A percentile compares a stretch with the other conserved stretches of the same genome.
Evolutionary conservation across 108 stramenopile species (phyloP).

Genomic region (Nannochloropsis gaditana): DNA sequence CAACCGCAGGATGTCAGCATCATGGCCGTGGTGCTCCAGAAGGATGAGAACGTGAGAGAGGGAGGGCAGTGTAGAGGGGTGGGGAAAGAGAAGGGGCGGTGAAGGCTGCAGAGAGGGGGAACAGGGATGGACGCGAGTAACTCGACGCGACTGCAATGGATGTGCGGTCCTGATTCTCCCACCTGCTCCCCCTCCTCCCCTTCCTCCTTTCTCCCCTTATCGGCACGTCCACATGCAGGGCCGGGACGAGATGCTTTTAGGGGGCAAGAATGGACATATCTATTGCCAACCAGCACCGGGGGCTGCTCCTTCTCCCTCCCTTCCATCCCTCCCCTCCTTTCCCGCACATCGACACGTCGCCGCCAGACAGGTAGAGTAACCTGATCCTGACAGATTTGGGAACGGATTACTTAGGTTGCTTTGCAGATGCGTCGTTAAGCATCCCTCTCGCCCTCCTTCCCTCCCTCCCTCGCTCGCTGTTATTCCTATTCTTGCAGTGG

Average conservation of each 20-base stretch:
- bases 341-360: neutral
- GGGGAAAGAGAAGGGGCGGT: neutral
- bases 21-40: neutral
- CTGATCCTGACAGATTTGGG: neutral
- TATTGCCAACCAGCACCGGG: conserved; percentile 18
- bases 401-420: neutral
- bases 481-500: conserved; percentile 2
- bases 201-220: neutral
- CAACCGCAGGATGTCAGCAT: neutral
- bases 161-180: neutral
- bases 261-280: conserved; percentile 24
- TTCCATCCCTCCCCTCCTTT: neutral
- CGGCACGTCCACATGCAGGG: neutral
- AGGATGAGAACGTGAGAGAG: neutral
- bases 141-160: no score
- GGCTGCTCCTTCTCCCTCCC: neutral
- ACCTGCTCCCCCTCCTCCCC: neutral
- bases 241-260: conserved; percentile 20
- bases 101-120: neutral
- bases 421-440: no score
- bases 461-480: conserved; percentile 6
- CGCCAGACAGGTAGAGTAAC: neutral
- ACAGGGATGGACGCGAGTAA: neutral
- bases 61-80: no score
- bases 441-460: neutral